Conservation (phyloP, 257 asterid genomes). For the Nicotiana sylvestris region DNA sequence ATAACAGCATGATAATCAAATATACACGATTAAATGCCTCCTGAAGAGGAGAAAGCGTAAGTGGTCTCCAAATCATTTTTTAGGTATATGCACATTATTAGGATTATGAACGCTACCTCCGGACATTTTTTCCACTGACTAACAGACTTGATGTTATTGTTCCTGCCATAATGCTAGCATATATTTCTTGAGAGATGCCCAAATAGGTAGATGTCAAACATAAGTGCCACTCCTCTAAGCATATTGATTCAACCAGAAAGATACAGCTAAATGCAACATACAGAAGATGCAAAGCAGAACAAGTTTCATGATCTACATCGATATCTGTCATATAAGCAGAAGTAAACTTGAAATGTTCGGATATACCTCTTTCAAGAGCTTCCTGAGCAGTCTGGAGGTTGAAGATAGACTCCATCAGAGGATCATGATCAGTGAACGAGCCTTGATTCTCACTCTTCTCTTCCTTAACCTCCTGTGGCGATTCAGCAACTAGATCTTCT, state of each 20-base stretch:
- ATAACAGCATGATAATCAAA: not conserved
- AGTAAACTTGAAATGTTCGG: not conserved
- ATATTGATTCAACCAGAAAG: not conserved
- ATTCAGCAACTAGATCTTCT: constrained; percentile 43
- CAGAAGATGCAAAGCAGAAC: not conserved
- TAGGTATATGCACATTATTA: not conserved
- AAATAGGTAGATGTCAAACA: not conserved
- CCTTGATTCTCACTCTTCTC: constrained; percentile 44
- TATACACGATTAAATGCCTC: not conserved
- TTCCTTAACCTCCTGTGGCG: constrained; percentile 47
- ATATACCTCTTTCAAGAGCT: constrained; percentile 61
- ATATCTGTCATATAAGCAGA: not conserved
- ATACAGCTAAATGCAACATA: not conserved
- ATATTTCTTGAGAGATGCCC: not conserved
- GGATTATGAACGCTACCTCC: not conserved
- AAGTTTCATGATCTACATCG: not conserved
- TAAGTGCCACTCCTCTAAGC: not conserved
- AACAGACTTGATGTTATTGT: not conserved
- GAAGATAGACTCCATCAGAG: constrained; percentile 39
- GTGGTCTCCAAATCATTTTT: not conserved
- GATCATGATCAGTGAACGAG: constrained; percentile 40
- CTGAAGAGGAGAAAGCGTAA: not conserved
- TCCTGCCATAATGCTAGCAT: not conserved
- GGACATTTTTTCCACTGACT: not conserved
- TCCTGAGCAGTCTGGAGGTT: constrained; percentile 54